Base-by-base conservation (phyloP, 78 protist species). In the Chrysochromulina parva region DNA sequence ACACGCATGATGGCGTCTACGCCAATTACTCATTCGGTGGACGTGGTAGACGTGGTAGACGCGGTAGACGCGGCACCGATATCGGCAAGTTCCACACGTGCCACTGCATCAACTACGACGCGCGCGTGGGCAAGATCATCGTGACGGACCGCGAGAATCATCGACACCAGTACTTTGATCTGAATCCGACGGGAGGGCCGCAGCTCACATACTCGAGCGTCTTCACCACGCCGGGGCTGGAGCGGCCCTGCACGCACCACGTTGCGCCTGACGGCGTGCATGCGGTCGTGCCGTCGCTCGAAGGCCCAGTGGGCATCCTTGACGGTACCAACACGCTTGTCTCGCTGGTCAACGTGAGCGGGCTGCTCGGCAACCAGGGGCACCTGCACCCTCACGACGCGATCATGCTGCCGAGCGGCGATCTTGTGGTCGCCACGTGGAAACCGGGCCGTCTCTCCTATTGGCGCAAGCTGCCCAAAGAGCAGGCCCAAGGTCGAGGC, bases 331-430 rank as follows among this genome's bases (percentile, higher is more conserved):
- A 53, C 60, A 2, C 17, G 22, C 60, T 78, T 13, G 85, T 53
- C 38, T 78, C 85, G 26, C 24, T 48, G 62, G 59, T 78, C 57
- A 26, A 78, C 47, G 85, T 78, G 19, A 26, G 50, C 47, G 60
- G 9, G 17, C 38, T 78, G 28, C 85, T 78, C 47, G 85, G 85
- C 11, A 13, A 14, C 26, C 85, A 17, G 38, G 85, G 85, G 28
- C 85, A 78, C 59, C 58, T 10, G 13, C 85, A 78, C 85, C 85
- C 85, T 2, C 85, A 78, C 60, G 85, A 78, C 60, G 85, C 85
- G n/a, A 78, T 78, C 26, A 19, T 78, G 28, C 85, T 78, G 19
- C 65, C 57, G n/a, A 53, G 47, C 22, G 85, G 85, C 0, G 85
- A 78, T 62, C 26, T 78, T 2, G 85, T n/a, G 13, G 85, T 78